Percentiles rank a stretch among this genome's conserved stretches.
Conservation (phyloP, 352 stramenopile genomes). For the Phytophthora pinifolia region DNA sequence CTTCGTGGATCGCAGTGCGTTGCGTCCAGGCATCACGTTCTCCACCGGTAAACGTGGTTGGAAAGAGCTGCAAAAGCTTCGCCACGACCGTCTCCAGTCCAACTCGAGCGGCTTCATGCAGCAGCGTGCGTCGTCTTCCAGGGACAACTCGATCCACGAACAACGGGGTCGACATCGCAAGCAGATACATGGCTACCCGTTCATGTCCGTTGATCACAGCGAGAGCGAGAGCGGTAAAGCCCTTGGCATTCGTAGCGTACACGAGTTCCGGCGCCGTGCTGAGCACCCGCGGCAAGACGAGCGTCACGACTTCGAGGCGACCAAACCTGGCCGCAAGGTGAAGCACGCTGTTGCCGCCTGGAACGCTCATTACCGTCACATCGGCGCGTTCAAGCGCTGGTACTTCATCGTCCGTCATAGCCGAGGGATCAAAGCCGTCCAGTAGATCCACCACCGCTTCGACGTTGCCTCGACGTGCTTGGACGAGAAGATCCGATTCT, state of each 20-base stretch:
- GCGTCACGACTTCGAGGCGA: slow-evolving; percentile 49
- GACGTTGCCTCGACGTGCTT: slow-evolving; percentile 50
- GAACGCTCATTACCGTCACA: slow-evolving; percentile 30
- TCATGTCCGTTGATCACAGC: slow-evolving; percentile 49
- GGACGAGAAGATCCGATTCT: slow-evolving; percentile 54
- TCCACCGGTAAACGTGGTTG: slow-evolving; percentile 34
- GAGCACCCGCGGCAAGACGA: slow-evolving; percentile 47
- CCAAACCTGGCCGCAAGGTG: slow-evolving; percentile 54
- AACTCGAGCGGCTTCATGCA: slow-evolving; percentile 48
- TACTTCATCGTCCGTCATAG: slow-evolving; percentile 14
- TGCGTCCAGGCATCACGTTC: slow-evolving; percentile 50
- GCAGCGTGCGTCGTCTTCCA: slow-evolving; percentile 36
- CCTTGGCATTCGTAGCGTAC: slow-evolving; percentile 39
- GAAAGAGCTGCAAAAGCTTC: slow-evolving; percentile 60
- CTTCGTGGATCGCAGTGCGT: slow-evolving; percentile 51
- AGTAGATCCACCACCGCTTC: slow-evolving; percentile 60
- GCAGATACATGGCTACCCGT: slow-evolving; percentile 51
- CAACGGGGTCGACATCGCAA: slow-evolving; percentile 55
- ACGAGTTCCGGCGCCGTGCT: slow-evolving; percentile 28
- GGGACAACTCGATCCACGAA: slow-evolving; percentile 25
- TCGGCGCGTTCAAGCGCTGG: slow-evolving; percentile 29
- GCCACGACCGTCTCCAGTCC: slow-evolving; percentile 42
- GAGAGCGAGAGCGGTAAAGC: slow-evolving; percentile 49
- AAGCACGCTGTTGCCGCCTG: slow-evolving; percentile 44
- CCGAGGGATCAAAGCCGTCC: slow-evolving; percentile 43